phyloP scores from a whole-genome alignment of 345 rosid species.

The Isatis tinctoria region DNA sequence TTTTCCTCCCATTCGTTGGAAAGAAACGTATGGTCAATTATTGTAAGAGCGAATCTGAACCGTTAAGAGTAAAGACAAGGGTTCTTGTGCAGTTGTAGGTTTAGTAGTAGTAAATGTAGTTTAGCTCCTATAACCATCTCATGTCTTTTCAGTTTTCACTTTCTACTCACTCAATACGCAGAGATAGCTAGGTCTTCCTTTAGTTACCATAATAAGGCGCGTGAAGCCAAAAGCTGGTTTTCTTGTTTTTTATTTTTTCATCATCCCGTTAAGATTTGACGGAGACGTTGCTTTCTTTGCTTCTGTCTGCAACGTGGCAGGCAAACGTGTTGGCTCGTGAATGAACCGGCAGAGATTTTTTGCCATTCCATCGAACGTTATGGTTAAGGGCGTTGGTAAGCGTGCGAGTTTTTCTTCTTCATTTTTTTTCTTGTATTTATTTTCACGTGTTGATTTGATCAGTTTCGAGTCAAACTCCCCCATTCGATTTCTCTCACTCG shows the following conservation, averaged over 20 bases:
- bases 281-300: background rate
- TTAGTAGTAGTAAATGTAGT: conserved; percentile 11
- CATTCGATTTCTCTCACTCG: background rate
- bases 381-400: conserved; percentile 7
- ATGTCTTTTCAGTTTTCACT: background rate
- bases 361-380: conserved; percentile 14
- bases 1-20: background rate
- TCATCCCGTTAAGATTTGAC: background rate
- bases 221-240: background rate
- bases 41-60: background rate
- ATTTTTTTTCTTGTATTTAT: background rate
- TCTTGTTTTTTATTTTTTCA: background rate
- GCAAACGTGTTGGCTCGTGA: conserved; percentile 30
- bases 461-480: background rate
- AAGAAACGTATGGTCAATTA: conserved; percentile 20
- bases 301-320: conserved; percentile 31
- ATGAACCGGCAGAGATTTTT: conserved; percentile 14
- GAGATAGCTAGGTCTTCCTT: background rate
- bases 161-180: background rate
- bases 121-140: background rate
- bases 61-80: background rate
- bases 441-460: background rate
- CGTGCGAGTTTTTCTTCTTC: background rate
- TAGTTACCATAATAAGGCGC: background rate
- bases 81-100: background rate